Base-by-base conservation (phyloP, 2,329 filamentous ascomycete species). In the Decorospora gaudefroyi region DNA sequence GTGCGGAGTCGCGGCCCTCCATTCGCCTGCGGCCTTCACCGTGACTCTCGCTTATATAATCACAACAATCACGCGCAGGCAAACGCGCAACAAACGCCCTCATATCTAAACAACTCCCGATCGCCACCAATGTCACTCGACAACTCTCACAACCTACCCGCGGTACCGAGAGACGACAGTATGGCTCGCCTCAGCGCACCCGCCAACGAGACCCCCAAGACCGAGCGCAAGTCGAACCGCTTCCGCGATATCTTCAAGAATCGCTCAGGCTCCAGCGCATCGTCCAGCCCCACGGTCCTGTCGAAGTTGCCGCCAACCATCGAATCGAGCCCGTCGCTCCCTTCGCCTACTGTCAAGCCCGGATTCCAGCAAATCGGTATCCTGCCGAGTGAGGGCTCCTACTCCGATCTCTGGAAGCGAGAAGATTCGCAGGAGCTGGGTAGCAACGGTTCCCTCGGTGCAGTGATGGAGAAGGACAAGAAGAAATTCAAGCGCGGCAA, bases 181-280 rank as follows among this genome's bases (percentile, higher is more conserved):
- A 55, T 55, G 49, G 48, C 49, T 10, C 48, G 44, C 13, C 49
- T 55, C 11, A 48, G 46, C 12, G 42, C 11, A 4, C 41, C 47
- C 38, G 45, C 42, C 9, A 25, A 28, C n/a, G 15, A 13, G 13
- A 45, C 46, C 3, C 48, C 44, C 3, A 46, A 41, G n/a, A 17
- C 29, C 9, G 26, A 38, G 9, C 49, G 46, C 23, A 50, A 43
- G 17, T 23, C 40, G 1, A 48, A 15, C 10, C 49, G 52, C 17
- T 37, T 53, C 25, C 49, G 46, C 13, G 42, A 39, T 3, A 42
- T 55, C 0, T 55, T 55, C 42, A 50, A 28, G 25, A 46, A 35
- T 0, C 37, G 35, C 1, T 15, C 43, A 0, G 40, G 42, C 30
- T 34, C 35, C 4, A 45, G 26, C 12, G 28, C 37, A 7, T 35